These are phyloP conservation scores for Cenchrus purpureus DNA, from an alignment of 176 grass and related monocot genomes.

Conservation along the genomic window DNA sequence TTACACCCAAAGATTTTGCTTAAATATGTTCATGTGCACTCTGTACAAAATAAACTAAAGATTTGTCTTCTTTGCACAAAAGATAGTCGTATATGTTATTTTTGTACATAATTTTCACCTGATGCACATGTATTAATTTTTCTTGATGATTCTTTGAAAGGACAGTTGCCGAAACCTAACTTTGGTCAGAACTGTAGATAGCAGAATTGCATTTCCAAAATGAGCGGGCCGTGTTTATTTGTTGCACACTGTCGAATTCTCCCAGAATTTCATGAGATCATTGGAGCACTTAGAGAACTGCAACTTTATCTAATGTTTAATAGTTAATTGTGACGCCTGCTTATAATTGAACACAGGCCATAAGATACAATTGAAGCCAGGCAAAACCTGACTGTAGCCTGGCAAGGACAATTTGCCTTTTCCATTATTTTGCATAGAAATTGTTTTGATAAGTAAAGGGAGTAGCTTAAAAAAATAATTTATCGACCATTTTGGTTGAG, in stretches of 20 bases:
- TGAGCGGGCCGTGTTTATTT: not conserved
- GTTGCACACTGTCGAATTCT: not conserved
- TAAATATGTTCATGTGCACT: not conserved
- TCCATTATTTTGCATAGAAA: slow-evolving; percentile 11
- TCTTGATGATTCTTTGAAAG: not conserved
- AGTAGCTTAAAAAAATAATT: slow-evolving; percentile 17
- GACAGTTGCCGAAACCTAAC: not conserved
- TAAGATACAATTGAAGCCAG: slow-evolving; percentile 1
- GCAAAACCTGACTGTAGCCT: not conserved
- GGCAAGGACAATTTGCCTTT: not conserved
- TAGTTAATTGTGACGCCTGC: not conserved
- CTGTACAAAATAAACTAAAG: not conserved
- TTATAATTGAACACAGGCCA: not conserved
- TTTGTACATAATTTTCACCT: not conserved
- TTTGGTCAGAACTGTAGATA: not conserved
- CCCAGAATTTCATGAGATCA: not conserved
- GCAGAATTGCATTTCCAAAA: not conserved
- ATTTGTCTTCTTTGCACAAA: not conserved
- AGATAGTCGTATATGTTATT: not conserved
- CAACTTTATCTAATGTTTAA: slow-evolving; percentile 8
- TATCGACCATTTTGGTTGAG: slow-evolving; percentile 24
- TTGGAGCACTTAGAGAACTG: slow-evolving; percentile 1
- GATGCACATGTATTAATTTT: not conserved
- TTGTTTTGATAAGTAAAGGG: slow-evolving; percentile 11
- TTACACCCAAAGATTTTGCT: not conserved